Base-by-base conservation (phyloP, 225 moss, liverwort and hornwort genomes). In the Asterella californica region DNA sequence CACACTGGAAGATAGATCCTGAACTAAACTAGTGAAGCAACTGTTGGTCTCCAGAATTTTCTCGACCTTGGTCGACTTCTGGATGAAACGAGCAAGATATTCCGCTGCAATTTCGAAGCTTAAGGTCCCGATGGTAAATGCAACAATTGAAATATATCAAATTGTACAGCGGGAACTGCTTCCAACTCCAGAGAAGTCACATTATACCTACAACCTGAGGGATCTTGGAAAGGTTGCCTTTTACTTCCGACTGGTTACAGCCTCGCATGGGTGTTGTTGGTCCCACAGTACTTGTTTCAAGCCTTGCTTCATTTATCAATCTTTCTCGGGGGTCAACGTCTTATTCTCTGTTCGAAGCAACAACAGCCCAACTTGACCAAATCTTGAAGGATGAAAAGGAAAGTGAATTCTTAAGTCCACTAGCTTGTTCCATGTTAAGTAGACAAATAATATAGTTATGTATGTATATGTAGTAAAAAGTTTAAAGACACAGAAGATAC, bases 101-200 rank as follows among this genome's bases (percentile, higher is more conserved):
- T 87, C 82, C 46, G 82, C 90, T 45, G 47, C 84, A 25, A 87
- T 92, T 34, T 71, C 90, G 82, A 95, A 95, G 74, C 10, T 95
- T 6, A 79, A 83, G 24, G 83, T 86, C 5, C 76, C 94, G 15
- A 85, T 95, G 82, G 95, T 95, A 3, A 83, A 87, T 2, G 91
- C 93, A 55, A 95, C 95, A 10, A 91, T 95, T 81, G 95, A 95
- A 57, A 95, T 95, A 60, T 95, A 90, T 22, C 91, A 95, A 82
- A 70, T 81, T 34, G 90, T 93, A 15, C 93, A 93, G 85, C 81
- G 74, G 22, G 90, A 95, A 79, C 80, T 95, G 12, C 93, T 95
- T 80, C 95, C 95, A 37, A 95, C 95, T 33, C 95, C 95, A 12
- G 93, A 93, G 83, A 95, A 95, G 81, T 93, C 95, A 4, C 95